Conservation (phyloP, 805 yeast species). For the Kazachstania viticola region DNA sequence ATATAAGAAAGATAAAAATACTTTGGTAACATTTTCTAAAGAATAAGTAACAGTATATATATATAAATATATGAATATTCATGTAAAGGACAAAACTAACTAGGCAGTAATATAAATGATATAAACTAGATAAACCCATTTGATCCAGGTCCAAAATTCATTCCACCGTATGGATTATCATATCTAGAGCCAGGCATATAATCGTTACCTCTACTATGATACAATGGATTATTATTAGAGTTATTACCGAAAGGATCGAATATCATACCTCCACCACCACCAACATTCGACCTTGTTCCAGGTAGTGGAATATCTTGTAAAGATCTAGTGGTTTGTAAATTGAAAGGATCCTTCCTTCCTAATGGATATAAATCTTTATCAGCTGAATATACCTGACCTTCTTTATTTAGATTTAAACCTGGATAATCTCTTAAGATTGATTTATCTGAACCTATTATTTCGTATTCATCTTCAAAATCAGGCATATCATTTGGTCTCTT, state of each 20-base stretch:
- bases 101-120: no score
- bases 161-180: conserved; percentile 26
- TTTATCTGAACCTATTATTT: conserved; percentile 6
- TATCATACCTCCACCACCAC: conserved; percentile 22
- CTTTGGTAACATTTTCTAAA: conserved; percentile 19
- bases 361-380: conserved; percentile 26
- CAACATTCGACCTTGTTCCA: not conserved
- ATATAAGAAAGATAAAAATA: conserved; percentile 18
- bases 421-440: conserved; percentile 17
- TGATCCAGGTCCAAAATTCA: conserved; percentile 8
- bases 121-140: no score
- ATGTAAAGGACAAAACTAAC: no score
- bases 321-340: conserved; percentile 11
- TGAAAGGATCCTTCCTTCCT: conserved; percentile 20
- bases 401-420: conserved; percentile 3
- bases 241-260: conserved; percentile 21
- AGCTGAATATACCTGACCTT: conserved; percentile 16
- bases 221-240: conserved; percentile 5
- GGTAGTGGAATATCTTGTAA: conserved; percentile 3
- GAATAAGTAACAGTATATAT: no score
- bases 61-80: no score
- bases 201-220: conserved; percentile 15
- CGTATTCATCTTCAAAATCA: conserved; percentile 27
- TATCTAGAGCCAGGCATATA: conserved; percentile 25
- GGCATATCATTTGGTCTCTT: conserved; percentile 24